These are phyloP conservation scores for Cokeromyces recurvatus DNA, from an alignment of 371 early-diverging fungal genomes.

Conservation along the genomic window DNA sequence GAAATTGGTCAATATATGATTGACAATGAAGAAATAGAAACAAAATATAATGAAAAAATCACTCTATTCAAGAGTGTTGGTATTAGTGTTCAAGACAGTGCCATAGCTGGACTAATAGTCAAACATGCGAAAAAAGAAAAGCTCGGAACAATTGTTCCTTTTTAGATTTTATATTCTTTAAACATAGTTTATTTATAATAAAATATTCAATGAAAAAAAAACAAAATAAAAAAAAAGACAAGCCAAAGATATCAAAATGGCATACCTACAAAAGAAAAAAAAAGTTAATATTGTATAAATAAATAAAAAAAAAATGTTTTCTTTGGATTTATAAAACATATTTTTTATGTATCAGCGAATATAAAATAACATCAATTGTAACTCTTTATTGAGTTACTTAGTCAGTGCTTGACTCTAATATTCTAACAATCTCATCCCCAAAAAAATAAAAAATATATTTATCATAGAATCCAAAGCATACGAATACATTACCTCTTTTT, in stretches of 20 bases:
- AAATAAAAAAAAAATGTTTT: background rate
- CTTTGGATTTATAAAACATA: background rate
- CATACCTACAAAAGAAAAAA: too few relatives aligned
- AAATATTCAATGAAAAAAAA: too few relatives aligned
- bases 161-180: too few relatives aligned
- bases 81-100: constrained; percentile 60
- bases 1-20: constrained; percentile 45
- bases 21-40: constrained; percentile 3
- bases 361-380: constrained; percentile 34
- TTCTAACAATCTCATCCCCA: constrained; percentile 36
- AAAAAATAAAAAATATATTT: constrained; percentile 1
- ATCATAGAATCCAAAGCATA: too few relatives aligned
- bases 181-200: too few relatives aligned
- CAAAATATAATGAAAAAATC: constrained; percentile 20
- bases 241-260: too few relatives aligned
- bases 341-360: constrained; percentile 27
- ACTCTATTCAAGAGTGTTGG: constrained; percentile 65
- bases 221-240: too few relatives aligned
- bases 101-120: constrained; percentile 49
- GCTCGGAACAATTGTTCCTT: constrained; percentile 39
- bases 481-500: too few relatives aligned
- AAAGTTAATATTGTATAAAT: background rate
- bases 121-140: constrained; percentile 37
- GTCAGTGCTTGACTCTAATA: constrained; percentile 50
- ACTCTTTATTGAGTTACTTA: constrained; percentile 27